phyloP scores from a whole-genome alignment of 2,329 filamentous ascomycete species.

The Venturia carpophila region DNA sequence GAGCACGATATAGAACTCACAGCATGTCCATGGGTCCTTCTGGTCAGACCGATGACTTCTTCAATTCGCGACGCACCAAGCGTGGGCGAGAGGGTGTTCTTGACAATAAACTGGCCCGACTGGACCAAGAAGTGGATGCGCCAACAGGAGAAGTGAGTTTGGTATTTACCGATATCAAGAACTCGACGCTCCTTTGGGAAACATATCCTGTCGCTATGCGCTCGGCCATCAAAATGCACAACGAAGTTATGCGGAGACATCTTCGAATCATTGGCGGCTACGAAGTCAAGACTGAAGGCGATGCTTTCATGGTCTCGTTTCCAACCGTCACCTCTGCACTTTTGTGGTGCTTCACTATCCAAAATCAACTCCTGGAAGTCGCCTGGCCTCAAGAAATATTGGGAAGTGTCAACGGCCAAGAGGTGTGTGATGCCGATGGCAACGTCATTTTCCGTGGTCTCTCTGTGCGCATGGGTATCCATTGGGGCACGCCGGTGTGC shows the following conservation, averaged over 20 bases:
- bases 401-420: conserved; percentile 75
- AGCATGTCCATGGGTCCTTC: conserved; percentile 81
- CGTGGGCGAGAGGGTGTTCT: conserved; percentile 51
- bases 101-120: conserved; percentile 77
- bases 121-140: conserved; percentile 84
- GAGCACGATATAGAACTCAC: conserved; percentile 65
- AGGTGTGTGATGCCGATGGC: conserved; percentile 73
- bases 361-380: conserved; percentile 77
- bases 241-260: conserved; percentile 91
- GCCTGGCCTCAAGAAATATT: conserved; percentile 91
- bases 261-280: conserved; percentile 90
- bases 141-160: conserved; percentile 86
- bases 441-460: conserved; percentile 88
- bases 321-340: conserved; percentile 90
- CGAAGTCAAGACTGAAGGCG: conserved; percentile 98
- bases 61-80: conserved; percentile 51
- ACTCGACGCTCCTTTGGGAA: conserved; percentile 93
- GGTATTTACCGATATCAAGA: conserved; percentile 98
- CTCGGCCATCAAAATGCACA: conserved; percentile 93
- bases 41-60: conserved; percentile 63
- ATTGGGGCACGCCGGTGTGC: conserved; percentile 90
- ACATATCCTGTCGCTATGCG: conserved; percentile 92
- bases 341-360: conserved; percentile 93
- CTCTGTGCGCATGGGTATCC: conserved; percentile 94
- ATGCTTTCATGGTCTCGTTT: conserved; percentile 99